Conservation (phyloP, 805 yeast genomes). For the Saccharomycopsis sp. region DNA sequence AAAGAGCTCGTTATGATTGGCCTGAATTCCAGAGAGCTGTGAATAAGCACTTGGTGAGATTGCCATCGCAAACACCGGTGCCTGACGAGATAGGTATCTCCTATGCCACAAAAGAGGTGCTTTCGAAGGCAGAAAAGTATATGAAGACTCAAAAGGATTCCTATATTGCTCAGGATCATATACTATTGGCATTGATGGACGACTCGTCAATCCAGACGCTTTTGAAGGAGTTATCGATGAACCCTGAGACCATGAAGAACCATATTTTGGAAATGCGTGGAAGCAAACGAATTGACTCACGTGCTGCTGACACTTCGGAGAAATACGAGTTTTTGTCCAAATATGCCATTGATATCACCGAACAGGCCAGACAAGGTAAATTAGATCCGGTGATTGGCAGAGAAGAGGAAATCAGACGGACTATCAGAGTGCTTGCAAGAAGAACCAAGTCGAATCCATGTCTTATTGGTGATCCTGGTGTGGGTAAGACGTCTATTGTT, state of each 20-base stretch:
- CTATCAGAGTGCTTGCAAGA: constrained; percentile 92
- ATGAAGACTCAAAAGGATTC: constrained; percentile 85
- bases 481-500: constrained; percentile 95
- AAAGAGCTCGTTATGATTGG: constrained; percentile 87
- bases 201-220: constrained; percentile 65
- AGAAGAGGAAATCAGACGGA: constrained; percentile 95
- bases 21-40: constrained; percentile 69
- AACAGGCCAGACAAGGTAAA: constrained; percentile 87
- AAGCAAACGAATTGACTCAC: constrained; percentile 82
- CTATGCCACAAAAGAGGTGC: constrained; percentile 66
- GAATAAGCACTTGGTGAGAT: constrained; percentile 72
- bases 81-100: constrained; percentile 76
- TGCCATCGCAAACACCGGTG: constrained; percentile 86
- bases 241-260: constrained; percentile 63
- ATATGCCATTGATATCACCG: constrained; percentile 91
- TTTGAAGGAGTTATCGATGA: constrained; percentile 65
- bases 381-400: constrained; percentile 98
- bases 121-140: constrained; percentile 69
- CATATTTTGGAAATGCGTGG: constrained; percentile 84
- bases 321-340: constrained; percentile 78
- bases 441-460: constrained; percentile 96
- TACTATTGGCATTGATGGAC: constrained; percentile 76
- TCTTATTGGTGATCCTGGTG: constrained; percentile 98
- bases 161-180: constrained; percentile 91
- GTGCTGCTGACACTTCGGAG: constrained; percentile 87